Evolutionary conservation across 768 basidiomycete species (phyloP).

Genomic region (Mycena epipterygia): DNA sequence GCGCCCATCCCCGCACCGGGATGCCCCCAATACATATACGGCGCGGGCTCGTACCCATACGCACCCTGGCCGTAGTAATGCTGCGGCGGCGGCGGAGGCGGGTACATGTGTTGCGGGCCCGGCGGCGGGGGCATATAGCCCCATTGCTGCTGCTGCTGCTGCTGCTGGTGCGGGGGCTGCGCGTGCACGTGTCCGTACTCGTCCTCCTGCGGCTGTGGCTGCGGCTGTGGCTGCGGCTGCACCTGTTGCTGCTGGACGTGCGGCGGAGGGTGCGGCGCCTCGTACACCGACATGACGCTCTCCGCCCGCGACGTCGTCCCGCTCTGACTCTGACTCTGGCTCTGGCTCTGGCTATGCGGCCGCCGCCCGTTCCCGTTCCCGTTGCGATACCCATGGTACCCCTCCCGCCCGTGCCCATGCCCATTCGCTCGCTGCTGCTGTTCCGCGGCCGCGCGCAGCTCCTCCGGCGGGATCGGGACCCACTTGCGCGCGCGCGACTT

Average conservation of each 20-base stretch:
- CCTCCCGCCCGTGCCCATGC: not conserved
- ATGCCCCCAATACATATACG: not conserved
- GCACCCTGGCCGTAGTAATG: constrained; percentile 4
- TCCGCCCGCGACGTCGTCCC: constrained; percentile 27
- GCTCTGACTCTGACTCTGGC: constrained; percentile 24
- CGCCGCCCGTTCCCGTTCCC: constrained; percentile 5
- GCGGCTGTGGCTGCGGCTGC: not conserved
- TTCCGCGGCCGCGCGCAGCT: constrained; percentile 62
- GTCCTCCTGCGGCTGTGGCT: not conserved
- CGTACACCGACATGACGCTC: constrained; percentile 17
- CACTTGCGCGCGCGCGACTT: constrained; percentile 51
- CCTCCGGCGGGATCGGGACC: constrained; percentile 63
- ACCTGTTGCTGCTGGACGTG: not conserved
- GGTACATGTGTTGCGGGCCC: constrained; percentile 1
- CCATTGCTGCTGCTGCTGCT: not conserved
- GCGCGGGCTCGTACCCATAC: constrained; percentile 6
- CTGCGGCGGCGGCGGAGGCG: constrained; percentile 6
- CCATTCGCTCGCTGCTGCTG: constrained; percentile 18
- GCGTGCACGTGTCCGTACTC: not conserved
- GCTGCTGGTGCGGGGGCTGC: not conserved
- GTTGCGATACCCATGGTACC: not conserved
- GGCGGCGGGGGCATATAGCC: not conserved
- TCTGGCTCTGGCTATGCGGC: constrained; percentile 15
- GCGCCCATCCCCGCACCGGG: not conserved
- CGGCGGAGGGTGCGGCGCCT: not conserved